Conservation (phyloP, 345 rosid genomes). For the Moricandia moricandioides region DNA sequence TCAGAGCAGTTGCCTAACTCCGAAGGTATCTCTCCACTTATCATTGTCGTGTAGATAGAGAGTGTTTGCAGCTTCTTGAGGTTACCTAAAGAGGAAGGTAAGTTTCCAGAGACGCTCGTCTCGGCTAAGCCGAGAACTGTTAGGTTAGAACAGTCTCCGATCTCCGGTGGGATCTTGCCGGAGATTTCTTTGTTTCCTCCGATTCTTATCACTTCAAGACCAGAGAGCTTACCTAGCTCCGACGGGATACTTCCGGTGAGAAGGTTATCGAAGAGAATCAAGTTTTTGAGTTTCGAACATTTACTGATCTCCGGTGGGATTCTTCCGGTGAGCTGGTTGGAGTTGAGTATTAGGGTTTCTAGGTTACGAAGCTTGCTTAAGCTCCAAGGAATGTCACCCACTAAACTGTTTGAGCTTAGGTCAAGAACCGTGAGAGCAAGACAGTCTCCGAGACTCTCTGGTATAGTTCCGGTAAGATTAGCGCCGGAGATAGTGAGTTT, state of each 20-base stretch:
- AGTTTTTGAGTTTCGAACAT: slow-evolving; percentile 49
- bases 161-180: slow-evolving; percentile 70
- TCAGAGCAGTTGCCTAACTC: slow-evolving; percentile 81
- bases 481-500: slow-evolving; percentile 62
- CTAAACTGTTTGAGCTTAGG: slow-evolving; percentile 62
- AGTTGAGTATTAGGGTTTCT: slow-evolving; percentile 58
- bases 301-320: slow-evolving; percentile 61
- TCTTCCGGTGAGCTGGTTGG: slow-evolving; percentile 77
- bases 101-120: slow-evolving; percentile 62
- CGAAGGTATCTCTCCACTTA: slow-evolving; percentile 86
- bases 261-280: slow-evolving; percentile 66
- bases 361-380: slow-evolving; percentile 57
- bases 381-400: slow-evolving; percentile 60
- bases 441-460: slow-evolving; percentile 53
- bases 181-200: slow-evolving; percentile 81
- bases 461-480: slow-evolving; percentile 69
- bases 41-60: slow-evolving; percentile 67
- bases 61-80: slow-evolving; percentile 67
- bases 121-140: slow-evolving; percentile 80
- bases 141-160: slow-evolving; percentile 71
- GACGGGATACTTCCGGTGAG: slow-evolving; percentile 64
- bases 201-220: slow-evolving; percentile 66
- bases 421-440: slow-evolving; percentile 47
- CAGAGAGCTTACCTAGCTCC: slow-evolving; percentile 62
- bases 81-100: slow-evolving; percentile 73